Evolutionary conservation across 345 rosid species (phyloP).

Genomic region (Arabis alpina): DNA sequence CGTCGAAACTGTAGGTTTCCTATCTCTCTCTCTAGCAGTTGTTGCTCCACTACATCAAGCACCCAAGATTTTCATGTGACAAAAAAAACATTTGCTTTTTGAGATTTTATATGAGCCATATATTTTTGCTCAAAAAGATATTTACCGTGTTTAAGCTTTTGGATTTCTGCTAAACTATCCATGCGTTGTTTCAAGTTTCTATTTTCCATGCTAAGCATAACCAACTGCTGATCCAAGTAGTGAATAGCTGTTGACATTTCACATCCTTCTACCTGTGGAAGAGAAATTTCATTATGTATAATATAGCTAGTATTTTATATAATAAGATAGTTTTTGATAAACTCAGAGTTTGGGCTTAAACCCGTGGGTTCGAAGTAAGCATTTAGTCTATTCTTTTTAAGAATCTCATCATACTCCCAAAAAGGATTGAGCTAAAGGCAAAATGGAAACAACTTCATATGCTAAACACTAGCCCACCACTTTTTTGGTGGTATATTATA

Average conservation of each 20-base stretch:
- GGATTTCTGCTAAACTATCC: constrained; percentile 68
- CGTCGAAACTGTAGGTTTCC: constrained; percentile 53
- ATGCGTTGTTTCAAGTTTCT: constrained; percentile 64
- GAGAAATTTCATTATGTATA: neutral
- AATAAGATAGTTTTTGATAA: neutral
- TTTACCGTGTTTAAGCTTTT: constrained; percentile 67
- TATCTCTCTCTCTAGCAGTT: constrained; percentile 71
- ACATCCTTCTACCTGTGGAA: constrained; percentile 66
- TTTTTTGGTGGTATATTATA: neutral
- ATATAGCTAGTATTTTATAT: neutral
- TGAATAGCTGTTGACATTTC: constrained; percentile 65
- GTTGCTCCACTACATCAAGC: constrained; percentile 64
- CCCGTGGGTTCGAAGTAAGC: too few relatives aligned
- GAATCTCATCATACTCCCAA: too few relatives aligned
- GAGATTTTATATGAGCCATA: neutral
- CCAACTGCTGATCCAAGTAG: constrained; percentile 62
- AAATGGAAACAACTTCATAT: too few relatives aligned
- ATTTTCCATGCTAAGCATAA: constrained; percentile 76
- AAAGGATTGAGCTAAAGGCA: too few relatives aligned
- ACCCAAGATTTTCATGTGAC: neutral
- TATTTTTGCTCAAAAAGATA: neutral
- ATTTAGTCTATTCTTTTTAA: too few relatives aligned
- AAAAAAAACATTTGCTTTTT: neutral
- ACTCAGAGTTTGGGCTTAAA: too few relatives aligned
- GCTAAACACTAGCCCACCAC: too few relatives aligned